phyloP scores from a whole-genome alignment of 106 monocot species.

The Allium sativum region DNA sequence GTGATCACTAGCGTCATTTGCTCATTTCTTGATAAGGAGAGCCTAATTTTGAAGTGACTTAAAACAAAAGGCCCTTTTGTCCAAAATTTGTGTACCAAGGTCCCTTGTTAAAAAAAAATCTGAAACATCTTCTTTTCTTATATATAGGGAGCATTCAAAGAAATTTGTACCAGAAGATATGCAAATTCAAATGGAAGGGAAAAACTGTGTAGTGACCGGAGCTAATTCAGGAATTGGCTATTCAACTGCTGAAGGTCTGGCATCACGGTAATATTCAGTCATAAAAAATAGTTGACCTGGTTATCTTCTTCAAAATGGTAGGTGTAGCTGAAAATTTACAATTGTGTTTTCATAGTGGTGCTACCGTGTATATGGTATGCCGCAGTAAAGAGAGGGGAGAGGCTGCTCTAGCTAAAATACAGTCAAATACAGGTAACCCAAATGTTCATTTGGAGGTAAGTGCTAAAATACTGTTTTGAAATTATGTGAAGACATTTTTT shows the following conservation, averaged over 20 bases:
- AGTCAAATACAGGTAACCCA: conserved; percentile 58
- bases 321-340: neutral
- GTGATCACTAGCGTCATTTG: too few species aligned
- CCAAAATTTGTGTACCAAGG: too few species aligned
- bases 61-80: too few species aligned
- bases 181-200: conserved; percentile 65
- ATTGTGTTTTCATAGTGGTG: conserved; percentile 46
- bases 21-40: too few species aligned
- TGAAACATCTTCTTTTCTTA: neutral
- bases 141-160: conserved; percentile 61
- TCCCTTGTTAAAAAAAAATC: neutral
- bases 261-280: conserved; percentile 40
- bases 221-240: conserved; percentile 94
- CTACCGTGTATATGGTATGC: conserved; percentile 83
- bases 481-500: neutral
- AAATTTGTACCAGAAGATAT: conserved; percentile 72
- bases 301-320: neutral
- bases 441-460: conserved; percentile 71
- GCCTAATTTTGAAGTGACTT: too few species aligned
- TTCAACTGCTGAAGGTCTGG: conserved; percentile 78
- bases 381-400: conserved; percentile 82
- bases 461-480: neutral
- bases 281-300: too few species aligned
- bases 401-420: conserved; percentile 56
- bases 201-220: conserved; percentile 85